Evolutionary conservation across 306 rosid genomes (phyloP), one percentile per base, ranked within the genome.

Genomic region (Rubus idaeus): DNA sequence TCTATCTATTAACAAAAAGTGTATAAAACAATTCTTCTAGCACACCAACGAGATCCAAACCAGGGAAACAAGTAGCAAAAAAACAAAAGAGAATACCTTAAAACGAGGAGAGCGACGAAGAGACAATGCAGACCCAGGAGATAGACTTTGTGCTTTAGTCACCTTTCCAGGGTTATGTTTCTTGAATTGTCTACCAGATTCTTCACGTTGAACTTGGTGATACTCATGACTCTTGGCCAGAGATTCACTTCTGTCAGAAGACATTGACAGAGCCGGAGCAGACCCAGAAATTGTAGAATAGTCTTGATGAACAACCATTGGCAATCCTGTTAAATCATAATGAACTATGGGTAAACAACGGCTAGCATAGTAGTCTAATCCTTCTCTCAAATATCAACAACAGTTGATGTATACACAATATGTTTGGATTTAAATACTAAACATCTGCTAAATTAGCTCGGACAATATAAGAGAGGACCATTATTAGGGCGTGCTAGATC

Each of bases 101-200:
- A 86, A 81, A 71, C 87, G 93, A 66, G 88, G 88, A 78, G 97
- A 88, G 71, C 86, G 86, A n/a, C 90, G 90, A 84, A 85, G 78
- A 80, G 87, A 89, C 53, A 82, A 47, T 30, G 88, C 86, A 74
- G 93, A 90, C 66, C 80, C 88, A 18, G 90, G 86, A 79, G 94
- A 87, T 58, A 63, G 75, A 40, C 72, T 40, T 47, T 72, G 60
- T 61, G 87, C 75, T 51, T 74, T 83, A 66, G 21, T 44, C 49
- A 78, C 80, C 85, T 80, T 89, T 70, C 80, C 88, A 65, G 67
- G 51, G 60, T 71, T 47, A 40, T 40, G 79, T 74, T 86, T 89
- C 84, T 84, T 88, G 58, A 61, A 35, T 21, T 46, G 80, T 73
- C 85, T 68, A 60, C 61, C 60, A 53, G 20, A 79, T 66, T 83